phyloP scores from a whole-genome alignment of 352 stramenopile species.

The Phytophthora ramorum region DNA sequence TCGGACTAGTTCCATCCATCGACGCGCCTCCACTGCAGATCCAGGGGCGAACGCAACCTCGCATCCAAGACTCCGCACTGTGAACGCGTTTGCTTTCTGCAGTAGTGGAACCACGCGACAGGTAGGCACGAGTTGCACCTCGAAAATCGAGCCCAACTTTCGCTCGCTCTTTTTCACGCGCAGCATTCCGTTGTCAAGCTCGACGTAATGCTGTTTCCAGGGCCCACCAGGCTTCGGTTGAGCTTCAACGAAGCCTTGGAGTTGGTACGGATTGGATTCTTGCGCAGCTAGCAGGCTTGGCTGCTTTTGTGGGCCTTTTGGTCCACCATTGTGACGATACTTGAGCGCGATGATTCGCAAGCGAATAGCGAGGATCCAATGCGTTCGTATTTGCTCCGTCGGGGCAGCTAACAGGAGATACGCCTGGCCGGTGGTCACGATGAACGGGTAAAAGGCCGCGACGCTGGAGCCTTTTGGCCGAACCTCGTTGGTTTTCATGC shows the following conservation, averaged over 20 bases:
- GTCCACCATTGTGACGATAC: constrained; percentile 50
- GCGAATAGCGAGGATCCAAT: constrained; percentile 72
- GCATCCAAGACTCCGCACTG: constrained; percentile 52
- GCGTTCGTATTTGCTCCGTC: constrained; percentile 52
- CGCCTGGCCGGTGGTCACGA: constrained; percentile 62
- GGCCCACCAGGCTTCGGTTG: constrained; percentile 48
- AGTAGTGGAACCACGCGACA: constrained; percentile 46
- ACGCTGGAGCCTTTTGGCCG: constrained; percentile 23
- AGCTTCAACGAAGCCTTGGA: constrained; percentile 69
- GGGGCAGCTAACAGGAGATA: constrained; percentile 57
- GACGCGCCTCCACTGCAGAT: constrained; percentile 44
- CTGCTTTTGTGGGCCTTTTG: constrained; percentile 18
- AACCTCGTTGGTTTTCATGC: constrained; percentile 15
- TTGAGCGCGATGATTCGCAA: constrained; percentile 75
- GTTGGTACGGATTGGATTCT: constrained; percentile 27
- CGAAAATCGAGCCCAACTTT: constrained; percentile 57
- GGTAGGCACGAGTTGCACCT: constrained; percentile 60
- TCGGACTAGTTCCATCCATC: constrained; percentile 57
- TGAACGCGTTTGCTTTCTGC: constrained; percentile 66
- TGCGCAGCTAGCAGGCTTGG: neutral
- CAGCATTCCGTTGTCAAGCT: constrained; percentile 70
- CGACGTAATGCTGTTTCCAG: constrained; percentile 71
- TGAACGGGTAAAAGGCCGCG: constrained; percentile 55
- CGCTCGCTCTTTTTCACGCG: constrained; percentile 71
- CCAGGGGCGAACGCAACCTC: constrained; percentile 57